Percentiles rank a stretch among this genome's conserved stretches.
Conservation (phyloP, 192 early-diverging fungal genomes). For the Coemansia sp. region DNA sequence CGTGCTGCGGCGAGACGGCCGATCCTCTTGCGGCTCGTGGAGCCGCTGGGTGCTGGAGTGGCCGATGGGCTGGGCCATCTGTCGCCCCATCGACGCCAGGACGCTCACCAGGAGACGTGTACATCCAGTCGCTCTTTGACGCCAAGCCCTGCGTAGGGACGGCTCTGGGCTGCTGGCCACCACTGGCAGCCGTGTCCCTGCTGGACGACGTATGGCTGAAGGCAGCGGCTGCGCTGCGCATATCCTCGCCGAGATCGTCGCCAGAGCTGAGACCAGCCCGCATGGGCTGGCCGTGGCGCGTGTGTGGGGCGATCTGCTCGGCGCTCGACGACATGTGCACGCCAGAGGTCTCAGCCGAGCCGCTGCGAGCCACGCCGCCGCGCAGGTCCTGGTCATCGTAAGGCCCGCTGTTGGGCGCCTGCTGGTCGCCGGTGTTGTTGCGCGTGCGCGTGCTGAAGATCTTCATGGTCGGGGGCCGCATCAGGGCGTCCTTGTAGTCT, state of each 20-base stretch:
- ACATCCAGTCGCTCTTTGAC: conserved; percentile 17
- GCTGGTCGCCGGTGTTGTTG: conserved; percentile 6
- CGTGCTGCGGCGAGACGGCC: conserved; percentile 12
- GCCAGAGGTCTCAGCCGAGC: conserved; percentile 21
- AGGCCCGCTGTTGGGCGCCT: not conserved
- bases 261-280: conserved; percentile 14
- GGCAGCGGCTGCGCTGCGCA: not conserved
- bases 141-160: not conserved
- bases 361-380: conserved; percentile 13
- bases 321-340: conserved; percentile 8
- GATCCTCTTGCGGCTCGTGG: conserved; percentile 18
- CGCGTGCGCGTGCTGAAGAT: conserved; percentile 38
- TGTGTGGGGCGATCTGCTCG: not conserved
- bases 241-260: conserved; percentile 7
- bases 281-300: not conserved
- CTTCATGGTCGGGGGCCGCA: conserved; percentile 20
- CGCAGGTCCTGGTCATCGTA: conserved; percentile 1
- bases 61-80: not conserved
- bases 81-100: not conserved
- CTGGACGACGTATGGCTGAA: not conserved
- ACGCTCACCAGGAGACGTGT: conserved; percentile 32
- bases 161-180: conserved; percentile 2
- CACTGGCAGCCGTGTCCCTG: not conserved
- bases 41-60: conserved; percentile 9
- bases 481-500: conserved; percentile 36